A percentile compares a stretch with the other conserved stretches of the same genome.
Evolutionary conservation across 2,329 filamentous ascomycete genomes (phyloP).

Genomic region (Colletotrichum theobromicola): DNA sequence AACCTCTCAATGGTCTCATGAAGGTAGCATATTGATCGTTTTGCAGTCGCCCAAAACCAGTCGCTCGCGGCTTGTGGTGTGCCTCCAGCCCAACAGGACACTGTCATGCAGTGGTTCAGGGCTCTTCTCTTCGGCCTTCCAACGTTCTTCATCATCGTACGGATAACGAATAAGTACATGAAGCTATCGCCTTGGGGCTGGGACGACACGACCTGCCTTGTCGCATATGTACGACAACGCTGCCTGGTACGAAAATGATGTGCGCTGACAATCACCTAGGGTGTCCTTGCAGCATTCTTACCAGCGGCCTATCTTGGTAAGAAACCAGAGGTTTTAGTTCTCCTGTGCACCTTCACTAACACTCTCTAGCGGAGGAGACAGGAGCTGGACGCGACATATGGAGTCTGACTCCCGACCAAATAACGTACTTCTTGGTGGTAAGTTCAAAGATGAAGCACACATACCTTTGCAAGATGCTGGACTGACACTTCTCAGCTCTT

Average conservation of each 20-base stretch:
- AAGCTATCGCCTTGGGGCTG: conserved; percentile 13
- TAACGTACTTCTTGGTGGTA: conserved; percentile 3
- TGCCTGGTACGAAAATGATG: not conserved
- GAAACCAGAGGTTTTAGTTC: not conserved
- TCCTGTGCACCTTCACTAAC: not conserved
- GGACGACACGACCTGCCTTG: conserved; percentile 8
- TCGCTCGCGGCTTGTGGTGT: conserved; percentile 5
- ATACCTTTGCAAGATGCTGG: conserved; percentile 16
- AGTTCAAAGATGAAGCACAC: not conserved
- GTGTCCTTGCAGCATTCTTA: not conserved
- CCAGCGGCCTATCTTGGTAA: not conserved
- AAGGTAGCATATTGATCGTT: not conserved
- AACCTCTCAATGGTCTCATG: not conserved
- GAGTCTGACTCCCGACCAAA: conserved; percentile 32
- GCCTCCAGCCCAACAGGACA: not conserved
- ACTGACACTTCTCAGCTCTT: conserved; percentile 33
- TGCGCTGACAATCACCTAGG: not conserved
- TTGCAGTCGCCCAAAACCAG: not conserved
- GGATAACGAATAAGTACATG: conserved; percentile 3
- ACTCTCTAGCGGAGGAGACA: not conserved
- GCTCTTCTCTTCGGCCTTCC: not conserved
- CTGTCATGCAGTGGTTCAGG: not conserved
- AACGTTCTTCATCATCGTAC: not conserved
- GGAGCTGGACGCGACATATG: conserved; percentile 25
- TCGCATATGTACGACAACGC: conserved; percentile 2